phyloP scores from a whole-genome alignment of 1,139 yeast species.

The Zhuliangozyma blackwelliae region DNA sequence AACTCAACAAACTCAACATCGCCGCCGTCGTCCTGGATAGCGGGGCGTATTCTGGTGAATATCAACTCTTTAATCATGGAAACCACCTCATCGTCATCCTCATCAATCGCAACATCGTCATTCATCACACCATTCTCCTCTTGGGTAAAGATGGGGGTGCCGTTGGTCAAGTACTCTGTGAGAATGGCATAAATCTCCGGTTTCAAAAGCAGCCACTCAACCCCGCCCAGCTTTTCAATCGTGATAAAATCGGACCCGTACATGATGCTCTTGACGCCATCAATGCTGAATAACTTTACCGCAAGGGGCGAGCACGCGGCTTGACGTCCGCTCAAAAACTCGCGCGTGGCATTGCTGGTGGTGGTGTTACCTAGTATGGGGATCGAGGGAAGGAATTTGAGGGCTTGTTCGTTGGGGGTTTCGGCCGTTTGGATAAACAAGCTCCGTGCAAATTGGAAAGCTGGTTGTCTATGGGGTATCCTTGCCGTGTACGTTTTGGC shows the following conservation, averaged over 20 bases:
- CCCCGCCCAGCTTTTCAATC: constrained; percentile 59
- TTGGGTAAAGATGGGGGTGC: constrained; percentile 53
- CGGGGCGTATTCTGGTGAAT: constrained; percentile 93
- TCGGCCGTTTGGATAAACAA: constrained; percentile 39
- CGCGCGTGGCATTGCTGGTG: constrained; percentile 44
- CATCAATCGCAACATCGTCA: constrained; percentile 39
- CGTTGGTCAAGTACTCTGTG: constrained; percentile 80
- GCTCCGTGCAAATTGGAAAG: constrained; percentile 12
- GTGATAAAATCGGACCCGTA: constrained; percentile 72
- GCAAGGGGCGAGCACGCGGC: constrained; percentile 55
- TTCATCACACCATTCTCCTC: constrained; percentile 18
- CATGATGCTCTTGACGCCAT: constrained; percentile 50
- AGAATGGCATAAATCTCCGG: constrained; percentile 85
- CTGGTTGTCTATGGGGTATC: too few relatives aligned
- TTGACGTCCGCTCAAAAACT: constrained; percentile 52
- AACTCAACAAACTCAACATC: constrained; percentile 72
- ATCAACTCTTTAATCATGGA: constrained; percentile 90
- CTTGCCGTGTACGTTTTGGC: too few relatives aligned
- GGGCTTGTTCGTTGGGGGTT: constrained; percentile 47
- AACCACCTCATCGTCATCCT: constrained; percentile 74
- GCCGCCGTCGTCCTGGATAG: constrained; percentile 84
- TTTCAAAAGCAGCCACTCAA: constrained; percentile 74
- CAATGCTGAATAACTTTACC: constrained; percentile 46
- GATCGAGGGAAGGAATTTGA: constrained; percentile 45
- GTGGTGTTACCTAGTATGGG: constrained; percentile 22